Base-by-base conservation (phyloP, 192 early-diverging fungal genomes). In the Pilaira anomala region DNA sequence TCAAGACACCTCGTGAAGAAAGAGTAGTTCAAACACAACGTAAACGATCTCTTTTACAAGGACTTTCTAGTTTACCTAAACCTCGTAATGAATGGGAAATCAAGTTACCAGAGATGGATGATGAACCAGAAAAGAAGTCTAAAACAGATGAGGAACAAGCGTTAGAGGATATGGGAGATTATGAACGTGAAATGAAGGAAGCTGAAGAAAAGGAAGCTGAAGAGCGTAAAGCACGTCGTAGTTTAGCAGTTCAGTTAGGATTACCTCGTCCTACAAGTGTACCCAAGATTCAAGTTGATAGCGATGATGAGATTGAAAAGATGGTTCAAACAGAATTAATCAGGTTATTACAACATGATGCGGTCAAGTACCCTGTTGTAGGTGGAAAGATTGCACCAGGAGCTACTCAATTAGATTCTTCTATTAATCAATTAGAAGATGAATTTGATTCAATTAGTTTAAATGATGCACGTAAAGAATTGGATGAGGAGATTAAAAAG, bases 31-130 rank as follows among this genome's bases (percentile, higher is more conserved):
- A 88, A 58, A 63, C 65, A 19, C 72, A 82, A 11, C 65, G 91
- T 24, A 87, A 86, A 14, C 85, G 90, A 63, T 86, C 88, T 54
- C 80, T 98, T 9, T 67, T 83, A 25, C 80, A 78, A 51, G 81
- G 88, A 30, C 86, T 97, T 22, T 77, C 77, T 3, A 58, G 74
- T 24, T 74, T 99, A 14, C 97, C 97, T 1, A 78, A 82, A 60
- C 97, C 97, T 42, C 89, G 88, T 48, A 97, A 97, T 70, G 92
- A 96, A 62, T 95, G 95, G 73, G 91, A 94, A 59, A 85, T 98
- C 58, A 86, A 91, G 11, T 71, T 96, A 52, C 96, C 95, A 1
- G 88, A 92, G 19, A 52, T 76, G 28, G 60, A 64, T 29, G 68
- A 77, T 19, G 74, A 79, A 7, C 70, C 70, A n/a, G 76, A 67